Base-by-base conservation (phyloP, 441 rosid genomes). In the Corymbia calophylla region DNA sequence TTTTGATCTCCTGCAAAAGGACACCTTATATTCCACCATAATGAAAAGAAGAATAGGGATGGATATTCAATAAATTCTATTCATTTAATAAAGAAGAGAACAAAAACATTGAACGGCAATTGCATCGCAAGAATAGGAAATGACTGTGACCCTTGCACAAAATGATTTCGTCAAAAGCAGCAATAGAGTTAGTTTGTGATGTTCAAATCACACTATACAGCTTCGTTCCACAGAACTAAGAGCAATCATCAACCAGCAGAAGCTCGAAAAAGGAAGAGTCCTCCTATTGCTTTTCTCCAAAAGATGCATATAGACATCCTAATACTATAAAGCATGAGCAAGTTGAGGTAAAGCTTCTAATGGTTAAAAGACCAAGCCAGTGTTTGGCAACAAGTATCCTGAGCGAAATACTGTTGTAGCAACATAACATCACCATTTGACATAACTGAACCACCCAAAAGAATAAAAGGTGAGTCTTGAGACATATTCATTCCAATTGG, bases 1-100 rank as follows among this genome's bases (percentile, higher is more conserved):
- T 89, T 88, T 88, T 54, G 86, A 86, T 82, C 60, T 88, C 89
- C 94, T 92, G 91, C 86, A 54, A 77, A 70, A 55, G 88, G 66
- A 81, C 32, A 54, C 88, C 29, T 80, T 86, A 73, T 12, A 39
- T 77, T 86, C 51, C 8, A 84, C 54, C n/a, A n/a, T 18, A 73
- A 77, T 48, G 73, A 53, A 88, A 39, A 55, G 23, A 62, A 53
- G 44, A 84, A 54, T 27, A 68, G 39, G 35, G 44, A 44, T 66
- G 44, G 7, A 89, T 73, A 86, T 29, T 29, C 35, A 44, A 77
- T 12, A 49, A 44, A 58, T 9, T 6, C 49, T 66, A 3, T 32
- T 29, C 27, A 80, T 39, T n/a, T 53, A n/a, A 90, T 12, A 85
- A 48, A 73, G 19, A 62, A 82, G 55, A 86, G 35, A 27, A 86